These are phyloP conservation scores for Barnettozyma vustinii DNA, from an alignment of 805 yeast genomes.

Conservation along the genomic window DNA sequence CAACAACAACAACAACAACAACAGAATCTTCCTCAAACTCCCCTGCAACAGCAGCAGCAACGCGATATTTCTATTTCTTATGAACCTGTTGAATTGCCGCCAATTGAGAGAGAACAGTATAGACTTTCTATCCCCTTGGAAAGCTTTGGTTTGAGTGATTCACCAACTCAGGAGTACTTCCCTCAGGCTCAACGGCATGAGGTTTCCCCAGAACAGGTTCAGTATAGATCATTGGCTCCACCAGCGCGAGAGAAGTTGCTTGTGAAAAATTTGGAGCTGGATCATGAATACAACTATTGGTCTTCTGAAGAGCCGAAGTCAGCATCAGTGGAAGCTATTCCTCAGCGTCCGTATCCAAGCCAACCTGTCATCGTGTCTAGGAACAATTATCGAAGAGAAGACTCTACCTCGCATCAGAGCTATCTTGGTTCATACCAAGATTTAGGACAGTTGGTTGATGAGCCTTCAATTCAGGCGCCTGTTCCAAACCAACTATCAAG, in stretches of 20 bases:
- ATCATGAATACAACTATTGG: slow-evolving; percentile 14
- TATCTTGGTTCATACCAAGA: slow-evolving; percentile 25
- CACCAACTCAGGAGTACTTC: slow-evolving; percentile 1
- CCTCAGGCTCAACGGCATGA: neutral
- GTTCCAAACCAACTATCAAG: neutral
- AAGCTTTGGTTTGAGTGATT: slow-evolving; percentile 13
- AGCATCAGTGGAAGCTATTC: neutral
- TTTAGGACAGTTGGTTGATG: slow-evolving; percentile 32
- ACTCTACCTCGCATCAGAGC: neutral
- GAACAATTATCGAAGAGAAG: neutral
- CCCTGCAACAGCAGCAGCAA: slow-evolving; percentile 3
- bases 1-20: neutral
- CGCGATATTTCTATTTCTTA: slow-evolving; percentile 5
- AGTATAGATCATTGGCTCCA: slow-evolving; percentile 14
- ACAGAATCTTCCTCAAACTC: neutral
- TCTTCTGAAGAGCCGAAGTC: slow-evolving; percentile 4
- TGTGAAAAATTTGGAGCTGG: neutral
- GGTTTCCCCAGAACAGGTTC: neutral
- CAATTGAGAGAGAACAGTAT: slow-evolving; percentile 23
- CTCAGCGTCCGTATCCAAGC: neutral
- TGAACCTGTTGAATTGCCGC: slow-evolving; percentile 23
- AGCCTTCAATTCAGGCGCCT: slow-evolving; percentile 18
- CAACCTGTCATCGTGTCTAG: neutral
- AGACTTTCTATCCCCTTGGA: slow-evolving; percentile 24
- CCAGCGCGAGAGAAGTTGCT: slow-evolving; percentile 2